A percentile compares a stretch with the other conserved stretches of the same genome.
These are phyloP conservation scores for Fusarium sp. DNA, from an alignment of 2,329 filamentous ascomycete genomes.

Conservation along the genomic window DNA sequence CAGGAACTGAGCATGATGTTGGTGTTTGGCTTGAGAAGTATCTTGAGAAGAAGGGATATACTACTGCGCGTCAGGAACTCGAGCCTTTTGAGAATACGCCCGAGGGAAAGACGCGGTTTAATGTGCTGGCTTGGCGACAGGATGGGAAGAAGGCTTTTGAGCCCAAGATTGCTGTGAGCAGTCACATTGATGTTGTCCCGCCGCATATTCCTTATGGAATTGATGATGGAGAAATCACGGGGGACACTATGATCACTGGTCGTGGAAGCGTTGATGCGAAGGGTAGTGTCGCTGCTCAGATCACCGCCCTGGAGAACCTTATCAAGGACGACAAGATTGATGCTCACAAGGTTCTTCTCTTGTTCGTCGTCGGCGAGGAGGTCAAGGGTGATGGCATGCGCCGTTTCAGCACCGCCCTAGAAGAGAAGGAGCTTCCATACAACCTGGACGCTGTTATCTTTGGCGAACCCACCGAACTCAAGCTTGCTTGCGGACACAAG, in stretches of 20 bases:
- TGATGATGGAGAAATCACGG: constrained; percentile 57
- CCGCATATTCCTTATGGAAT: constrained; percentile 77
- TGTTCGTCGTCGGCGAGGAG: constrained; percentile 87
- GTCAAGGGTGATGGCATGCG: constrained; percentile 83
- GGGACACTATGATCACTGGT: constrained; percentile 70
- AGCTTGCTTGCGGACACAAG: constrained; percentile 92
- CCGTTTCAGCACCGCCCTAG: constrained; percentile 57
- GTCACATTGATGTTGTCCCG: constrained; percentile 84
- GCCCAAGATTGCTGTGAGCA: constrained; percentile 74
- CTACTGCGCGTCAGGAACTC: constrained; percentile 57
- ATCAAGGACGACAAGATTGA: constrained; percentile 55
- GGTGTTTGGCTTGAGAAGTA: constrained; percentile 76
- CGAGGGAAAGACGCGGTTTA: constrained; percentile 62
- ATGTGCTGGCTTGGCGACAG: constrained; percentile 77
- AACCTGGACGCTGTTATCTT: constrained; percentile 79
- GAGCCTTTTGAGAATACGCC: constrained; percentile 48
- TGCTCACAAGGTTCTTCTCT: constrained; percentile 65
- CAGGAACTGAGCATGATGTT: constrained; percentile 74
- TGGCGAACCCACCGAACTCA: constrained; percentile 91
- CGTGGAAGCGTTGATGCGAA: constrained; percentile 81
- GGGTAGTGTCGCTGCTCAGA: constrained; percentile 76
- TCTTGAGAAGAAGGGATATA: constrained; percentile 63
- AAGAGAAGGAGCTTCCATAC: constrained; percentile 49
- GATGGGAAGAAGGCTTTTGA: constrained; percentile 53
- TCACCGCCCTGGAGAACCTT: constrained; percentile 72